These are phyloP conservation scores for Scheffersomyces titani DNA, from an alignment of 1,139 yeast species.

Conservation along the genomic window DNA sequence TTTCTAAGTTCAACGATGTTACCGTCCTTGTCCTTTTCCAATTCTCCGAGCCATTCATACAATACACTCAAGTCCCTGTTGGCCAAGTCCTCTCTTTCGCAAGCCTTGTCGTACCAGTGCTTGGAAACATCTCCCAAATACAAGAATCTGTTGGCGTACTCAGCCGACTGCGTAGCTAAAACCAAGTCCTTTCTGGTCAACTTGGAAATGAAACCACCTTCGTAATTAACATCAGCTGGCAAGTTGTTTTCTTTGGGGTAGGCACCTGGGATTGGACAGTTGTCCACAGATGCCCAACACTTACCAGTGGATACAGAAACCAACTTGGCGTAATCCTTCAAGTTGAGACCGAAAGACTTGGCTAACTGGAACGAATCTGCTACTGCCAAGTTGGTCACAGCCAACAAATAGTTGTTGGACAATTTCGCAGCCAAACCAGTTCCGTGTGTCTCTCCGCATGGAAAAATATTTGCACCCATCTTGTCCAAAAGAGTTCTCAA, in stretches of 20 bases:
- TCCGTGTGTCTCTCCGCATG: constrained; percentile 55
- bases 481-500: constrained; percentile 33
- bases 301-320: constrained; percentile 62
- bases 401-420: constrained; percentile 59
- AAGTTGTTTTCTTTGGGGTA: constrained; percentile 40
- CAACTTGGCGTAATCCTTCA: constrained; percentile 50
- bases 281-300: constrained; percentile 62
- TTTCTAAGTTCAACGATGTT: constrained; percentile 11
- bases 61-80: constrained; percentile 48
- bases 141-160: constrained; percentile 32
- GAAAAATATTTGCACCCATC: constrained; percentile 57
- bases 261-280: constrained; percentile 59
- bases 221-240: constrained; percentile 51
- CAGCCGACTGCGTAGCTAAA: constrained; percentile 54
- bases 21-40: constrained; percentile 14
- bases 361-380: constrained; percentile 64
- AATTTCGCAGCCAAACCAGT: constrained; percentile 62
- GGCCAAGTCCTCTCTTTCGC: constrained; percentile 45
- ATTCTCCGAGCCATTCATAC: constrained; percentile 46
- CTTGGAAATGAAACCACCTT: constrained; percentile 57
- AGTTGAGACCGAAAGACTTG: constrained; percentile 52
- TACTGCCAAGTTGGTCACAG: constrained; percentile 59
- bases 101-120: constrained; percentile 48
- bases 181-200: constrained; percentile 60
- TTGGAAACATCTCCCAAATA: constrained; percentile 44